phyloP scores from a whole-genome alignment of 2,329 filamentous ascomycete species.

The Coniochaeta sp. region DNA sequence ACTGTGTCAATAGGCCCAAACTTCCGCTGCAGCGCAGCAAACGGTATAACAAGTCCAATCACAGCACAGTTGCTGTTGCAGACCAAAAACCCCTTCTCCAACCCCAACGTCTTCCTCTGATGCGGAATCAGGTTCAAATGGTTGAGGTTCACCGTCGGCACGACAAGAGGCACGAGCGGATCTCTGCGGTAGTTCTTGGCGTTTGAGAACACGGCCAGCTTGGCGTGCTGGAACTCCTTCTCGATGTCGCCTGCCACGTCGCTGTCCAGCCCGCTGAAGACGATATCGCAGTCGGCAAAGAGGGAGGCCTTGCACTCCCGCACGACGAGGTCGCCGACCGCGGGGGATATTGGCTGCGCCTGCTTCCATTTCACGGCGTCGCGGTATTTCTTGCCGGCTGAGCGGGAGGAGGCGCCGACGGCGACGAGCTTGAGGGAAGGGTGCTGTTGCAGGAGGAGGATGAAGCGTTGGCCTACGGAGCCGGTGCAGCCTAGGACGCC shows the following conservation, averaged over 20 bases:
- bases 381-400: slow-evolving; percentile 88
- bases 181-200: slow-evolving; percentile 95
- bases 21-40: slow-evolving; percentile 77
- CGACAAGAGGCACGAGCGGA: slow-evolving; percentile 83
- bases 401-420: slow-evolving; percentile 81
- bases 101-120: slow-evolving; percentile 64
- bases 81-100: slow-evolving; percentile 84
- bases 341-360: slow-evolving; percentile 67
- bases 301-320: slow-evolving; percentile 76
- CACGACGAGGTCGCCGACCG: slow-evolving; percentile 71
- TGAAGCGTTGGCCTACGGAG: slow-evolving; percentile 91
- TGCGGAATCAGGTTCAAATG: slow-evolving; percentile 87
- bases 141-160: slow-evolving; percentile 86
- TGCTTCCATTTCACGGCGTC: slow-evolving; percentile 97
- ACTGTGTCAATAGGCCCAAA: slow-evolving; percentile 76
- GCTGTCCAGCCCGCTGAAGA: slow-evolving; percentile 88
- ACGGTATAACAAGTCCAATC: slow-evolving; percentile 91
- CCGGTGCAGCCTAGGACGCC: slow-evolving; percentile 86
- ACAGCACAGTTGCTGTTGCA: slow-evolving; percentile 99
- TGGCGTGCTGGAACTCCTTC: slow-evolving; percentile 80
- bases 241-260: slow-evolving; percentile 91
- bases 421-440: slow-evolving; percentile 81
- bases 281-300: slow-evolving; percentile 84
- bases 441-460: slow-evolving; percentile 82
- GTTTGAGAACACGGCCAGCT: slow-evolving; percentile 92